Evolutionary conservation across 768 basidiomycete genomes (phyloP).

Genomic region (Suillus spraguei): DNA sequence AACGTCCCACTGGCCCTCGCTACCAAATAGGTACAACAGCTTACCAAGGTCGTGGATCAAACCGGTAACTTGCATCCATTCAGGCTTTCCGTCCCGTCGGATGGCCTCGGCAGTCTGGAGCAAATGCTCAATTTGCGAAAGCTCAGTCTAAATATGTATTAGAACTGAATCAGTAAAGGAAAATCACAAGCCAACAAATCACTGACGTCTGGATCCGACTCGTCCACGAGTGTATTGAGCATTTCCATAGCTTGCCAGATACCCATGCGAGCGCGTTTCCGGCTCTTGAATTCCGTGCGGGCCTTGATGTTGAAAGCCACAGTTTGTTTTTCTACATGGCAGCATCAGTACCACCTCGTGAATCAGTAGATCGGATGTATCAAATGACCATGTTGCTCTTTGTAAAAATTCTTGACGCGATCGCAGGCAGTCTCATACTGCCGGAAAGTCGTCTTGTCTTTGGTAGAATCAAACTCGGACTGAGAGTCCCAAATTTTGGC

Average conservation of each 20-base stretch:
- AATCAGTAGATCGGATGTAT: background rate
- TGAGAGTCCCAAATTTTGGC: conserved; percentile 59
- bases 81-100: conserved; percentile 81
- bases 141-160: conserved; percentile 50
- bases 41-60: conserved; percentile 92
- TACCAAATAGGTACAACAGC: conserved; percentile 79
- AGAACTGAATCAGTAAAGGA: conserved; percentile 17
- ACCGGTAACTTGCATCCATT: conserved; percentile 92
- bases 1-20: conserved; percentile 93
- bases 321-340: conserved; percentile 75
- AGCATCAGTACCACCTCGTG: background rate
- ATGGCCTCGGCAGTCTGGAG: conserved; percentile 93
- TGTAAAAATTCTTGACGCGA: conserved; percentile 77
- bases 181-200: background rate
- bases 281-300: conserved; percentile 72
- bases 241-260: conserved; percentile 88
- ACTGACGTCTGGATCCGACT: conserved; percentile 84
- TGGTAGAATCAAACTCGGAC: conserved; percentile 52
- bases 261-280: conserved; percentile 73
- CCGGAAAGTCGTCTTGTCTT: conserved; percentile 70
- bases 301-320: conserved; percentile 81
- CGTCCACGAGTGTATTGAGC: conserved; percentile 86
- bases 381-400: conserved; percentile 70
- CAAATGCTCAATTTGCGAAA: conserved; percentile 89
- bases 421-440: conserved; percentile 78